These are phyloP conservation scores for Torulaspora gathmanii DNA, from an alignment of 805 yeast genomes.

Conservation along the genomic window DNA sequence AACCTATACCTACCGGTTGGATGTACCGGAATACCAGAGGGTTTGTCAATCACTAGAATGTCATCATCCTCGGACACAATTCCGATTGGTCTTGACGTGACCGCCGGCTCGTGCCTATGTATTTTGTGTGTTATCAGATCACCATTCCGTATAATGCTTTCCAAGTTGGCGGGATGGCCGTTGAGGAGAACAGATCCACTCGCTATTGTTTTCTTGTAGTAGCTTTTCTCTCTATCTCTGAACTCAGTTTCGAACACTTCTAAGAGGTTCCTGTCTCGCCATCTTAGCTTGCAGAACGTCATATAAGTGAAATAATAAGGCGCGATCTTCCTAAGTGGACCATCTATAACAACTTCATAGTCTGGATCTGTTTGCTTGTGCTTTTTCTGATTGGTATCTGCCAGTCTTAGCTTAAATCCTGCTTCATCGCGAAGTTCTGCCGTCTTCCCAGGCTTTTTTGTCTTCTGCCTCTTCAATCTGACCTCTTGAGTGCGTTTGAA, in stretches of 20 bases:
- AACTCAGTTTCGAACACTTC: constrained; percentile 85
- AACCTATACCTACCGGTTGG: constrained; percentile 85
- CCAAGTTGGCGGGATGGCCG: constrained; percentile 55
- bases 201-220: constrained; percentile 52
- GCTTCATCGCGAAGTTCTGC: constrained; percentile 25
- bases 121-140: constrained; percentile 72
- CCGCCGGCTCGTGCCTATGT: constrained; percentile 91
- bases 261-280: constrained; percentile 78
- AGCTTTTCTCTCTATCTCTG: constrained; percentile 65
- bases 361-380: constrained; percentile 56
- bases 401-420: constrained; percentile 31
- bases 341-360: constrained; percentile 52
- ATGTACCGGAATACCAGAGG: constrained; percentile 92
- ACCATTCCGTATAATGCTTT: constrained; percentile 70
- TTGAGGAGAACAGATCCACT: constrained; percentile 75
- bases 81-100: constrained; percentile 51
- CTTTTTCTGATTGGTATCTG: constrained; percentile 33
- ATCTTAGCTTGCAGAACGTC: constrained; percentile 85
- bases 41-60: constrained; percentile 82
- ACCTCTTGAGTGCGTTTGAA: constrained; percentile 12
- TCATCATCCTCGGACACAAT: constrained; percentile 72
- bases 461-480: constrained; percentile 12
- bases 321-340: constrained; percentile 61
- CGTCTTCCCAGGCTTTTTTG: constrained; percentile 8
- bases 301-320: constrained; percentile 88